phyloP scores from a whole-genome alignment of 257 asterid genomes.

The Nicotiana obtusifolia region DNA sequence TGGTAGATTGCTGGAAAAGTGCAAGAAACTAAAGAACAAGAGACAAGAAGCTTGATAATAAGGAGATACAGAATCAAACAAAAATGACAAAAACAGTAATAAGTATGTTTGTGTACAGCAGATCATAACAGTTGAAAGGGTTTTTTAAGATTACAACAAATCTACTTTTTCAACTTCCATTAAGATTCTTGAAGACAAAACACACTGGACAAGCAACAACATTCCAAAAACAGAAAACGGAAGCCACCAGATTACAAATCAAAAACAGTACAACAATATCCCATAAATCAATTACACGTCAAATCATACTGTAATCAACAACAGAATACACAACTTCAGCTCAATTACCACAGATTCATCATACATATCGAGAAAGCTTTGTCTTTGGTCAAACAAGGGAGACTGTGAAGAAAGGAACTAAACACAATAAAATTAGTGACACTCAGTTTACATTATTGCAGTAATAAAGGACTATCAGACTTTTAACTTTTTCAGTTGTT shows the following conservation, averaged over 20 bases:
- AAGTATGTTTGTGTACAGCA: constrained; percentile 27
- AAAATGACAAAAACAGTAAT: constrained; percentile 33
- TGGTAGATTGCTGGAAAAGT: constrained; percentile 8
- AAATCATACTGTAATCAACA: constrained; percentile 31
- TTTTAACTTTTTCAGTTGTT: constrained; percentile 10
- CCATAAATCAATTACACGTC: constrained; percentile 35
- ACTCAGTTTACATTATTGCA: constrained; percentile 21
- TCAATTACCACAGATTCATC: background rate
- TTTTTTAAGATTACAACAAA: constrained; percentile 24
- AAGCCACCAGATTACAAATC: constrained; percentile 34
- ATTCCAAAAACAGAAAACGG: constrained; percentile 48
- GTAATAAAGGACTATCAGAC: constrained; percentile 15
- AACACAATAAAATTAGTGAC: constrained; percentile 22
- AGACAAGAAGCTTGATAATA: constrained; percentile 21
- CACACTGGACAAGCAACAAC: constrained; percentile 49
- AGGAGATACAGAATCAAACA: constrained; percentile 36
- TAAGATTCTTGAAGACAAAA: constrained; percentile 59
- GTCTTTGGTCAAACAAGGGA: constrained; percentile 25
- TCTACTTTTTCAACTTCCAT: constrained; percentile 16
- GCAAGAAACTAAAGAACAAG: constrained; percentile 20
- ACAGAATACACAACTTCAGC: constrained; percentile 12
- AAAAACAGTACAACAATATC: constrained; percentile 34
- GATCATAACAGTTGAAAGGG: constrained; percentile 29
- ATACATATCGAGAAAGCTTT: background rate
- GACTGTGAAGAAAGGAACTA: constrained; percentile 15